These are phyloP conservation scores for Capsicum baccatum DNA, from an alignment of 257 asterid species.

Conservation along the genomic window DNA sequence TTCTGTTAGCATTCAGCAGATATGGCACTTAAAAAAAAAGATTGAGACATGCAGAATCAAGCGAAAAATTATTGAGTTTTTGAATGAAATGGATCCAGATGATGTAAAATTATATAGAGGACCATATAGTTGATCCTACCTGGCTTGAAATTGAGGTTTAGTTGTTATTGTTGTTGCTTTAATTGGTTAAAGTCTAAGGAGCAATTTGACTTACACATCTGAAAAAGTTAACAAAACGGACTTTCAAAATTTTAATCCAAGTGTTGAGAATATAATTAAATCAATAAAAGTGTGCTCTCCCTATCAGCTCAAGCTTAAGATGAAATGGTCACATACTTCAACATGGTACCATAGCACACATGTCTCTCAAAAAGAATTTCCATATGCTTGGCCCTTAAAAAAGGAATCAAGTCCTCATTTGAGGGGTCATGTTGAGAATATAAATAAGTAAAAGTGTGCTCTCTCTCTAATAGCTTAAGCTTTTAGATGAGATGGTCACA, in stretches of 20 bases:
- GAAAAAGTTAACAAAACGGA: slow-evolving; percentile 2
- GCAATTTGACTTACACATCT: not conserved
- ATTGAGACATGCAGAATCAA: slow-evolving; percentile 6
- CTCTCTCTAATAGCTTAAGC: not conserved
- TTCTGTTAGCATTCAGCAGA: slow-evolving; percentile 13
- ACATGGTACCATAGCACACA: not conserved
- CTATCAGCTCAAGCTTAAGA: not conserved
- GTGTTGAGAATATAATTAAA: not conserved
- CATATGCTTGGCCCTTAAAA: not conserved
- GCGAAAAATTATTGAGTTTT: not conserved
- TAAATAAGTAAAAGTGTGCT: not conserved
- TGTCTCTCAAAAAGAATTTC: not conserved
- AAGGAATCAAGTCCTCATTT: not conserved
- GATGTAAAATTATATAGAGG: not conserved
- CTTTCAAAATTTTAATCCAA: not conserved
- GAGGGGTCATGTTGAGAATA: slow-evolving; percentile 11
- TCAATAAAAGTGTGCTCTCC: not conserved
- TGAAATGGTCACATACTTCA: not conserved
- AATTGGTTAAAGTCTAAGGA: not conserved
- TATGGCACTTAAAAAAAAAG: not conserved
- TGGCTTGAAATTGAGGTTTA: not conserved
- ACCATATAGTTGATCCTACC: not conserved
- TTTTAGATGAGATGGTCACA: slow-evolving; percentile 10
- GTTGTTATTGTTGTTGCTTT: not conserved
- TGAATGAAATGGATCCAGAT: not conserved